phyloP scores from a whole-genome alignment of 139 green algal species.

The Spirogloea muscicola region DNA sequence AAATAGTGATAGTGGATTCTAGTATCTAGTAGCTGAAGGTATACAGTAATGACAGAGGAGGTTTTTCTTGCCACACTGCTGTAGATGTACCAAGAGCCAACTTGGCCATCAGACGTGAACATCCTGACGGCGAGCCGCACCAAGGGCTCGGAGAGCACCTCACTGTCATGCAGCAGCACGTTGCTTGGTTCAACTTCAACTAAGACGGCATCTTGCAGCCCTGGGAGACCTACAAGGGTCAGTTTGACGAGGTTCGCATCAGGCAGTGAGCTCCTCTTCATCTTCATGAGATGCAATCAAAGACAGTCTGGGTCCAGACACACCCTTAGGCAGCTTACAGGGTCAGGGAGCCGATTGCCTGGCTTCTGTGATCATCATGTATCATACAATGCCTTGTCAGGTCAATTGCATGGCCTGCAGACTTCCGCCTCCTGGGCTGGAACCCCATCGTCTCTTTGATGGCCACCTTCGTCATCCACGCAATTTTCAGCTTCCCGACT shows the following conservation, averaged over 20 bases:
- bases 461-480: conserved; percentile 34
- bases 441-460: conserved; percentile 39
- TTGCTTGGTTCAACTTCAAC: conserved; percentile 40
- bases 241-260: no score
- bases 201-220: conserved; percentile 39
- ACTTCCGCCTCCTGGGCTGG: conserved; percentile 38
- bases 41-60: no score
- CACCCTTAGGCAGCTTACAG: no score
- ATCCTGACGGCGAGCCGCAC: conserved; percentile 9
- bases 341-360: conserved; percentile 29
- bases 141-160: conserved; percentile 26
- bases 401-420: no score
- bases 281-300: no score
- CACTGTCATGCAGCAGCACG: conserved; percentile 46
- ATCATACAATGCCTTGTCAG: no score
- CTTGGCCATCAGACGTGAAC: conserved; percentile 8
- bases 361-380: no score
- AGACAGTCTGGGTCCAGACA: no score
- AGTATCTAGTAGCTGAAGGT: no score
- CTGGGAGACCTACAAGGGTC: conserved; percentile 46
- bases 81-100: conserved; percentile 30
- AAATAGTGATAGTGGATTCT: no score
- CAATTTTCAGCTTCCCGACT: conserved; percentile 36
- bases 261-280: no score
- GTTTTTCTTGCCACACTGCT: no score